These are phyloP conservation scores for Penicillium sp. DNA, from an alignment of 2,329 filamentous ascomycete species.

Conservation along the genomic window DNA sequence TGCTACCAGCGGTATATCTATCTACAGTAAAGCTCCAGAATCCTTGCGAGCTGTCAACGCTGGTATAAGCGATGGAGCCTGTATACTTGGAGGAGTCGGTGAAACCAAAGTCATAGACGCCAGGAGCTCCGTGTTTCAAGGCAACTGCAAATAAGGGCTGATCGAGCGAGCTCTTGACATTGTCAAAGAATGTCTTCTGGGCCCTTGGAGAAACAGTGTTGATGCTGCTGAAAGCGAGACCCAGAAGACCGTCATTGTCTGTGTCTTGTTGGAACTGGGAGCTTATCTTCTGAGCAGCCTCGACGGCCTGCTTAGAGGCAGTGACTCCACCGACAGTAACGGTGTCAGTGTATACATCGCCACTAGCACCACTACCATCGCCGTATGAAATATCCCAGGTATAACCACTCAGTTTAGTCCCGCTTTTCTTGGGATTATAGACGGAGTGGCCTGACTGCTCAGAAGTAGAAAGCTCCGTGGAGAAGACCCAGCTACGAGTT, in stretches of 20 bases:
- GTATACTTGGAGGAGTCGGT: slow-evolving; percentile 63
- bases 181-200: slow-evolving; percentile 64
- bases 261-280: slow-evolving; percentile 10
- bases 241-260: slow-evolving; percentile 12
- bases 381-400: slow-evolving; percentile 13
- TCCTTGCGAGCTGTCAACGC: slow-evolving; percentile 61
- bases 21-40: slow-evolving; percentile 66
- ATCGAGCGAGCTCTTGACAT: slow-evolving; percentile 54
- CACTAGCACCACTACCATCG: slow-evolving; percentile 15
- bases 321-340: slow-evolving; percentile 13
- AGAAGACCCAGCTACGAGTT: slow-evolving; percentile 13
- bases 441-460: slow-evolving; percentile 22
- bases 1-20: slow-evolving; percentile 59
- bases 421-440: slow-evolving; percentile 18
- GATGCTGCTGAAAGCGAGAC: slow-evolving; percentile 17
- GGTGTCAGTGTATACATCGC: slow-evolving; percentile 10
- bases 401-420: not conserved
- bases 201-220: slow-evolving; percentile 21
- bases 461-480: slow-evolving; percentile 9
- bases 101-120: slow-evolving; percentile 62
- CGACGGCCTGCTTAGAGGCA: slow-evolving; percentile 10
- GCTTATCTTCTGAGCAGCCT: slow-evolving; percentile 12
- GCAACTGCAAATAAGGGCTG: slow-evolving; percentile 57
- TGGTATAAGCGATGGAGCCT: slow-evolving; percentile 60
- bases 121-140: slow-evolving; percentile 56